These are phyloP conservation scores for Populus hybrid DNA, from an alignment of 441 rosid genomes.

Conservation along the genomic window DNA sequence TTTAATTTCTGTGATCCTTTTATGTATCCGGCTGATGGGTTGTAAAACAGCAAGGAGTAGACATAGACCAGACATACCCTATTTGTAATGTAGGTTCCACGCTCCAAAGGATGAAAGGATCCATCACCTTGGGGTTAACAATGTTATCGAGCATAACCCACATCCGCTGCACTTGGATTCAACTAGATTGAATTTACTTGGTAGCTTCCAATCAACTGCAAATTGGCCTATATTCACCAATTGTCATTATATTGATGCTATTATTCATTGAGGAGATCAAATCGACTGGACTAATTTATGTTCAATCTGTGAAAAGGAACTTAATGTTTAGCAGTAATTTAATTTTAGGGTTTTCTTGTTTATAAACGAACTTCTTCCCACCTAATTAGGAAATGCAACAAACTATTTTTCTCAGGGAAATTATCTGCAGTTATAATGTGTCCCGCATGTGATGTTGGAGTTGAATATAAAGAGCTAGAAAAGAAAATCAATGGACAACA, in stretches of 20 bases:
- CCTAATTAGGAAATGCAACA: slow-evolving; percentile 2
- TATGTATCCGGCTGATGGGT: too few species aligned
- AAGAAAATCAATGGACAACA: neutral
- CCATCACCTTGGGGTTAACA: slow-evolving; percentile 56
- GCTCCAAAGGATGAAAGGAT: slow-evolving; percentile 73
- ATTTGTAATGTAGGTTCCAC: slow-evolving; percentile 36
- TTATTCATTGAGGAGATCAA: neutral
- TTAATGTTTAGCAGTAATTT: neutral
- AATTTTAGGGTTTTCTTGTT: neutral
- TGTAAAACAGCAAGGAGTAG: neutral
- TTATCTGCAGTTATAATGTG: slow-evolving; percentile 78
- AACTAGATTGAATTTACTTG: slow-evolving; percentile 64
- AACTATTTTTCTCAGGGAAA: slow-evolving; percentile 79
- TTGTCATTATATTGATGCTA: neutral
- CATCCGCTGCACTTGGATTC: slow-evolving; percentile 55
- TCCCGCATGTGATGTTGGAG: slow-evolving; percentile 36
- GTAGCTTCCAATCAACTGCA: slow-evolving; percentile 87
- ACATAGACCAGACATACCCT: slow-evolving; percentile 43
- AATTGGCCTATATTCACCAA: neutral
- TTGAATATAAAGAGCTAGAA: neutral
- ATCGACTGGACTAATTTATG: neutral
- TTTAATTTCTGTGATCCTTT: too few species aligned
- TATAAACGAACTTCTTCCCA: neutral
- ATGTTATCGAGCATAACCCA: slow-evolving; percentile 50
- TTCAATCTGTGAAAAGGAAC: neutral